Evolutionary conservation across 169 alveolate genomes (phyloP), one percentile per base, ranked within the genome.

Genomic region (Eimeria zaria): DNA sequence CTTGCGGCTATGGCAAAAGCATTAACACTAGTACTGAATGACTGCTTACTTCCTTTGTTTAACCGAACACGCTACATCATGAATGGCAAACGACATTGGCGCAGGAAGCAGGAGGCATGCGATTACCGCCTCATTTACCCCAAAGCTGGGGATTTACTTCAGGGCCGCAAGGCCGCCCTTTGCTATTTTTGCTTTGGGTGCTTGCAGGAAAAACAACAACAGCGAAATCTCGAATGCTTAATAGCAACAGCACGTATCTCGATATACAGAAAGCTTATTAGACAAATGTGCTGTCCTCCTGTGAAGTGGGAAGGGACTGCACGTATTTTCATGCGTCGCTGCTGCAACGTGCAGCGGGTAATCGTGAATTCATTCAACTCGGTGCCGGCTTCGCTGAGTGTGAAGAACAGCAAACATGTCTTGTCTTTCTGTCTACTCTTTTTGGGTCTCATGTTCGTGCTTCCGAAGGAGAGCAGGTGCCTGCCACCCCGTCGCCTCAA

Each of bases 291-390:
- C 83, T 24, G 41, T 5, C 62, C 67, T 78, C 67, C 64, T 41
- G 88, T 58, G 48, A 78, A 78, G 14, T 46, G 67, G 48, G 60
- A 51, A 46, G 67, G 46, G n/a, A 41, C 53, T 53, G 53, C 51
- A 6, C 39, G 0, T 18, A 16, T 39, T 9, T 39, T 73, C 53
- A 20, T 39, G 55, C 22, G 1, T 73, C 41, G 83, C 30, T 73
- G 83, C 83, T 73, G 55, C 51, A 73, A 73, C 83, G 11, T 73
- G 83, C 83, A 73, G 53, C 83, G 53, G 78, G 78, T 22, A 73
- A 22, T 36, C 33, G 55, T 6, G 55, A 14, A 33, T 73, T 73
- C 55, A 73, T 3, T 73, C 5, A 73, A 39, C 30, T 39, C 16
- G 44, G 16, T 7, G 22, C 51, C 48, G n/a, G 12, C 80, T 69